Evolutionary conservation across 371 early-diverging fungal genomes (phyloP), one percentile per base, ranked within the genome.

Genomic region (Entomophthora muscae): DNA sequence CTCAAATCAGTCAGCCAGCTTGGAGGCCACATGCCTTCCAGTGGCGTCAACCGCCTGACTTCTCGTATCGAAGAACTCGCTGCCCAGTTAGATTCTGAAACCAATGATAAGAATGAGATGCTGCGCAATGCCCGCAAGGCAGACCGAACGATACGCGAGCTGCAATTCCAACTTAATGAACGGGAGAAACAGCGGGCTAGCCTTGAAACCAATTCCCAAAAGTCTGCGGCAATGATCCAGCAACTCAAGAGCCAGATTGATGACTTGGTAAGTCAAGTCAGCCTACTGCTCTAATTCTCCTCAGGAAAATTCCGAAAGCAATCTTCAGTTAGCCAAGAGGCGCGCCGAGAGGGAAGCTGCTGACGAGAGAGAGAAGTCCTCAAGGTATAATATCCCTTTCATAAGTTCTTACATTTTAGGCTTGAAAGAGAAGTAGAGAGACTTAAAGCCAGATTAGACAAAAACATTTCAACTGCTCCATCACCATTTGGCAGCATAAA

Each of bases 131-230:
- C 75, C 7, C 77, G 88, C 24, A 86, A 86, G 67, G 73, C 74
- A n/a, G 90, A 89, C 64, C 76, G 90, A 52, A 75, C 76, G 61
- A 75, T 90, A 53, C 79, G 89, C n/a, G 90, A 91, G 66, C 73
- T 91, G 51, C 90, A 88, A 72, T 82, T 83, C 72, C 88, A 89
- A 68, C 64, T 91, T 3, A 69, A 71, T 21, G 93, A 92, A 65
- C 68, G 73, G 52, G 91, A 92, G 31, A 86, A 87, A 72, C 64
- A 73, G 53, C 85, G 83, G 76, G 67, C 67, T 29, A 73, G 84
- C 42, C 72, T 69, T 29, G 84, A 86, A 17, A 86, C 87, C 31
- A 89, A 89, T 53, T 67, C 78, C 27, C 78, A 79, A 62, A 87
- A 87, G 71, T 65, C 77, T 67, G 79, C 83, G 26, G 76, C 81